phyloP scores from a whole-genome alignment of 345 rosid genomes.

The Heritiera fomes region DNA sequence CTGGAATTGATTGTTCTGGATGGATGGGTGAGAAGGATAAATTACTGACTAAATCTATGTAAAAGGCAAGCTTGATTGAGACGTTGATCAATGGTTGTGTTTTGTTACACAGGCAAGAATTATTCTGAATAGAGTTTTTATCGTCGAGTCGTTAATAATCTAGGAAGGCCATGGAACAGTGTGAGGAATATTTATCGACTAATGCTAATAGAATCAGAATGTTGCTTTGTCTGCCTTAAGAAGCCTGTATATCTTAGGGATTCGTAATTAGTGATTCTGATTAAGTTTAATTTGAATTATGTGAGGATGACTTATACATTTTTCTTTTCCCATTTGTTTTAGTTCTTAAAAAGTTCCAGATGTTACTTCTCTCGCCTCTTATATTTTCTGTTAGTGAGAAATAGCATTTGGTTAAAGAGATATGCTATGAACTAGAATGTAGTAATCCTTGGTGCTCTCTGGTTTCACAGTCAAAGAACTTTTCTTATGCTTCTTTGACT shows the following conservation, averaged over 20 bases:
- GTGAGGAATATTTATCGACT: not conserved
- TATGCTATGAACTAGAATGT: not conserved
- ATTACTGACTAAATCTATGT: not conserved
- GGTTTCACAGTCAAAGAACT: not conserved
- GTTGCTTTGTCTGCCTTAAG: not conserved
- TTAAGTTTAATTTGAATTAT: not conserved
- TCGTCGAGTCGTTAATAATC: not conserved
- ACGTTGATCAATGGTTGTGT: not conserved
- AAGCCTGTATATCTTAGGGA: not conserved
- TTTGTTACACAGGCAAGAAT: not conserved
- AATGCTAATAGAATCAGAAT: slow-evolving; percentile 1
- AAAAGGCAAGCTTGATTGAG: not conserved
- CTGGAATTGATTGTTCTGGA: not conserved
- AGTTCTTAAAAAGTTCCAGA: not conserved
- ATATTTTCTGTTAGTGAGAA: not conserved
- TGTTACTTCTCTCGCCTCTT: not conserved
- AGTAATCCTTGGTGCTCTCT: not conserved
- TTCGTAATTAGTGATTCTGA: not conserved
- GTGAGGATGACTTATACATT: not conserved
- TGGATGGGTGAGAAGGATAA: not conserved
- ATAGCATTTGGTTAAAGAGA: not conserved
- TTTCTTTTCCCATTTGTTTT: not conserved
- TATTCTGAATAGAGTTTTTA: not conserved
- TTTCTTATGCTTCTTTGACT: not conserved
- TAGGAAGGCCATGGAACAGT: not conserved